phyloP scores from a whole-genome alignment of 75 land plant species.

The Cryptomeria japonica region DNA sequence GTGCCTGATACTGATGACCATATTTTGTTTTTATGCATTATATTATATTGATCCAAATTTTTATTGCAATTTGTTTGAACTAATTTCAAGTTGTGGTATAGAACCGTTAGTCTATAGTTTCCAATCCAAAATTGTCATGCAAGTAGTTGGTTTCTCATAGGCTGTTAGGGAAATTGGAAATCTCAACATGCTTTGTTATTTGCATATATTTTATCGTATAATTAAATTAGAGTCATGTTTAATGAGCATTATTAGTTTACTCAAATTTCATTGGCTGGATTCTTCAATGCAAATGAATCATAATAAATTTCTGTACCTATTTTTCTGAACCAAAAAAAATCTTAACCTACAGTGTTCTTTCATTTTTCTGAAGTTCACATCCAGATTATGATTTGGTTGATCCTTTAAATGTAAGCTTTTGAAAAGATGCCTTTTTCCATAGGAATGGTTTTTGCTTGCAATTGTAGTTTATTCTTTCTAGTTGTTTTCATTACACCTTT shows the following conservation, averaged over 20 bases:
- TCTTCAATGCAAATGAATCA: neutral
- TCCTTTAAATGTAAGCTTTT: neutral
- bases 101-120: neutral
- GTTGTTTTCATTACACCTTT: neutral
- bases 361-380: neutral
- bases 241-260: neutral
- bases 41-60: neutral
- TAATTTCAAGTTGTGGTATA: neutral
- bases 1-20: neutral
- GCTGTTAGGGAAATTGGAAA: neutral
- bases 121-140: neutral
- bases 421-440: neutral
- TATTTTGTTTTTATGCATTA: neutral
- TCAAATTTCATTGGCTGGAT: conserved; percentile 3
- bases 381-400: neutral
- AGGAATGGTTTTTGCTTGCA: neutral
- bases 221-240: neutral
- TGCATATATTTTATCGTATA: no score
- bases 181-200: neutral
- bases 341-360: neutral
- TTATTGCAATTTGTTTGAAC: neutral
- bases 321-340: neutral
- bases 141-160: neutral
- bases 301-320: neutral
- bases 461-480: neutral